These are phyloP conservation scores for Herpetomonas muscarum DNA, from an alignment of 208 protist species.

Conservation along the genomic window DNA sequence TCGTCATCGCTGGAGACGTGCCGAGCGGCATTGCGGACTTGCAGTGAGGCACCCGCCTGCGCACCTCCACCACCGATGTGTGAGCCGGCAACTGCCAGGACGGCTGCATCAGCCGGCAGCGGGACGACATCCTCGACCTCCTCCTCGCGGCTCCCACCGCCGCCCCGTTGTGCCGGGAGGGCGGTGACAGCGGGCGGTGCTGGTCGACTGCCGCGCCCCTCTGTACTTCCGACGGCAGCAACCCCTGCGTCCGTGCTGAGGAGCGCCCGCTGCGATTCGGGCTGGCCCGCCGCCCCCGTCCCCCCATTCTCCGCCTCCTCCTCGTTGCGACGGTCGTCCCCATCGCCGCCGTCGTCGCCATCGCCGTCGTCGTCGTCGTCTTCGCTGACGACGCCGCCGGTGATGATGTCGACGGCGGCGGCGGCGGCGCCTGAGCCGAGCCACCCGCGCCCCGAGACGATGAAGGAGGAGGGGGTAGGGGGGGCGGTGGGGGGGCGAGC, in stretches of 20 bases:
- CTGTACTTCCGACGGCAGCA: not conserved
- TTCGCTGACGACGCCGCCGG: not conserved
- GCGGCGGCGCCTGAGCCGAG: too few relatives aligned
- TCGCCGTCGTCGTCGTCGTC: not conserved
- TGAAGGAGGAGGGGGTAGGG: not conserved
- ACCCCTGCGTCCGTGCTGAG: too few relatives aligned
- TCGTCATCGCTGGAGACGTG: constrained; percentile 12
- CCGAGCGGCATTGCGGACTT: not conserved
- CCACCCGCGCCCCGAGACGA: not conserved
- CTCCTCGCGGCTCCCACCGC: constrained; percentile 8
- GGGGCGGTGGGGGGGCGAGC: not conserved
- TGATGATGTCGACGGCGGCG: not conserved
- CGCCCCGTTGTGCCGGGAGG: not conserved
- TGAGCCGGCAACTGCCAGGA: not conserved
- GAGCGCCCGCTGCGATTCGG: too few relatives aligned
- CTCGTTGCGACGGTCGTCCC: not conserved
- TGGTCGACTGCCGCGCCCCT: too few relatives aligned
- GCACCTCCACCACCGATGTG: not conserved
- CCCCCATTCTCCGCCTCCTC: not conserved
- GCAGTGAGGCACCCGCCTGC: not conserved
- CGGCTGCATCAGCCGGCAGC: not conserved
- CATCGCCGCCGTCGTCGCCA: not conserved
- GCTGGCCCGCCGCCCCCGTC: not conserved
- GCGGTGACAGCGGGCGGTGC: not conserved
- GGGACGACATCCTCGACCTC: constrained; percentile 24